Conservation (phyloP, 2,329 filamentous ascomycete genomes). For the Neonectria magnoliae region DNA sequence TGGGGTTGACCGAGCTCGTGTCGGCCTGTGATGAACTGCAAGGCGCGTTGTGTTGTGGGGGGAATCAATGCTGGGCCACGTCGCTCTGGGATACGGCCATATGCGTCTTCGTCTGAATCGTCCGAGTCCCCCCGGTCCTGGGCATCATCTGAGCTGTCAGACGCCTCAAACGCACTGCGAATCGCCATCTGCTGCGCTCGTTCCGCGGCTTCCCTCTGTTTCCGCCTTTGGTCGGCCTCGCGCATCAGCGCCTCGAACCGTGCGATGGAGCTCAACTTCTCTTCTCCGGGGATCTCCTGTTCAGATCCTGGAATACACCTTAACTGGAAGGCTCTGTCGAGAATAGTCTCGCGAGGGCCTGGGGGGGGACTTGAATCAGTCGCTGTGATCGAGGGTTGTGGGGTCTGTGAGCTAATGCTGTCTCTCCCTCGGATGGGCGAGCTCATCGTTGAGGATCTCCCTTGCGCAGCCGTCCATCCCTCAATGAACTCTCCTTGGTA, state of each 20-base stretch:
- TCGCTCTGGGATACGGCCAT: slow-evolving; percentile 49
- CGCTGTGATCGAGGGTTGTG: slow-evolving; percentile 50
- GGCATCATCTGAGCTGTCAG: slow-evolving; percentile 57
- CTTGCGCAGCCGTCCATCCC: slow-evolving; percentile 69
- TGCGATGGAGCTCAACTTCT: slow-evolving; percentile 71
- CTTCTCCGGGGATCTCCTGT: slow-evolving; percentile 63
- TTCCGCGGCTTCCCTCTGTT: slow-evolving; percentile 50
- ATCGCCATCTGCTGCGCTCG: slow-evolving; percentile 48
- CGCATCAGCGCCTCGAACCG: slow-evolving; percentile 74
- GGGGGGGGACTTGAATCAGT: slow-evolving; percentile 60
- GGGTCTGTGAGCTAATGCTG: slow-evolving; percentile 63
- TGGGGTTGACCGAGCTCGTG: slow-evolving; percentile 47
- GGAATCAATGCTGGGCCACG: slow-evolving; percentile 52
- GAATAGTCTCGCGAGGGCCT: slow-evolving; percentile 69
- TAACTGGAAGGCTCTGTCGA: slow-evolving; percentile 74
- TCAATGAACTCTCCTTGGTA: slow-evolving; percentile 67
- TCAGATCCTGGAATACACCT: slow-evolving; percentile 71
- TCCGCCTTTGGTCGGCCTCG: slow-evolving; percentile 64
- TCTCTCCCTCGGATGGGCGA: slow-evolving; percentile 66
- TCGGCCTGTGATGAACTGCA: slow-evolving; percentile 61
- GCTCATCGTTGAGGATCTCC: slow-evolving; percentile 66
- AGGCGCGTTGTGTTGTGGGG: slow-evolving; percentile 58
- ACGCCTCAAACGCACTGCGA: slow-evolving; percentile 63
- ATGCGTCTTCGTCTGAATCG: slow-evolving; percentile 54
- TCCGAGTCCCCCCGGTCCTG: slow-evolving; percentile 50